Percentiles rank a stretch among this genome's conserved stretches.
phyloP scores from a whole-genome alignment of 108 stramenopile species.

The Discostella pseudostelligera region DNA sequence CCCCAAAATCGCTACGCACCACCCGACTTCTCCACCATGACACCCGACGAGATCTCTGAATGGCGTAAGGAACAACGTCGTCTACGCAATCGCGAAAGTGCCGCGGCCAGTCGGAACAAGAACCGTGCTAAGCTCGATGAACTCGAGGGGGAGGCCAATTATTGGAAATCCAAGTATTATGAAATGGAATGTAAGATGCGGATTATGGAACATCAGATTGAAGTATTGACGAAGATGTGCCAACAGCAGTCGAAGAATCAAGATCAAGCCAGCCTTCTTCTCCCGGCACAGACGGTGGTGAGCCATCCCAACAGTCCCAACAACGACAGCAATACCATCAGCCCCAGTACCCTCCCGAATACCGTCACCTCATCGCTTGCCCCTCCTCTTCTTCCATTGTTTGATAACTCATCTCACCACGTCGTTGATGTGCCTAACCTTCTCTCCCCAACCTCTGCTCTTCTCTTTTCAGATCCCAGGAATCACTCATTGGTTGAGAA shows the following conservation, averaged over 20 bases:
- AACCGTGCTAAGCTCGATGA: slow-evolving; percentile 61
- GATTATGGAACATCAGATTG: slow-evolving; percentile 33
- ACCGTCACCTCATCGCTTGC: slow-evolving; percentile 6
- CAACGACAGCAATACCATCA: slow-evolving; percentile 10
- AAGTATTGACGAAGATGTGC: slow-evolving; percentile 15
- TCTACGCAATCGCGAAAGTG: slow-evolving; percentile 73
- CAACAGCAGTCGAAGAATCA: too few species aligned
- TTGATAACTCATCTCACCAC: neutral
- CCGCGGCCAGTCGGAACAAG: slow-evolving; percentile 63
- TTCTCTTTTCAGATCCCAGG: slow-evolving; percentile 13
- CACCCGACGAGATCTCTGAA: slow-evolving; percentile 56
- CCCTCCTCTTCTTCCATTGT: slow-evolving; percentile 6
- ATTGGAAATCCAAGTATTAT: slow-evolving; percentile 49
- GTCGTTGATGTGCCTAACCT: slow-evolving; percentile 4
- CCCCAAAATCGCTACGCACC: slow-evolving; percentile 42
- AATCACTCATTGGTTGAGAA: slow-evolving; percentile 7
- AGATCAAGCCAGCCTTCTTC: too few species aligned
- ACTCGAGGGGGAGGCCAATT: slow-evolving; percentile 62
- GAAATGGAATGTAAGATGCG: slow-evolving; percentile 32
- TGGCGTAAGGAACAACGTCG: slow-evolving; percentile 83
- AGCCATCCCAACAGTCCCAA: slow-evolving; percentile 30
- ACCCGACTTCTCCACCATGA: slow-evolving; percentile 40
- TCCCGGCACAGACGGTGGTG: slow-evolving; percentile 8
- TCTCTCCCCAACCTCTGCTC: slow-evolving; percentile 3
- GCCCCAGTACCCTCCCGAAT: slow-evolving; percentile 8